Percentiles rank a stretch among this genome's conserved stretches.
These are phyloP conservation scores for sunflower (Helianthus annuus) DNA, from an alignment of 129 eudicot genomes.

Conservation along the genomic window HanXRQr2.0-SUNRISE NC_035442.2:12404069-12404568, in stretches of 20 bases:
- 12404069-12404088: neutral
- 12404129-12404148: slow-evolving; percentile 70
- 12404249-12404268: slow-evolving; percentile 33
- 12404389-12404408: slow-evolving; percentile 52
- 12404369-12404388: slow-evolving; percentile 13
- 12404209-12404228: neutral
- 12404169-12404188: slow-evolving; percentile 8
- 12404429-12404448: slow-evolving; percentile 46
- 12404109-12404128: slow-evolving; percentile 37
- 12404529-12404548: slow-evolving; percentile 43
- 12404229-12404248: neutral
- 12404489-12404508: slow-evolving; percentile 63
- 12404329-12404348: neutral
- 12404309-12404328: slow-evolving; percentile 15
- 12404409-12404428: slow-evolving; percentile 34
- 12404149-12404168: slow-evolving; percentile 59
- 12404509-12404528: slow-evolving; percentile 40
- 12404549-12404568: slow-evolving; percentile 50
- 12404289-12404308: slow-evolving; percentile 52
- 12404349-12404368: slow-evolving; percentile 3
- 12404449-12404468: slow-evolving; percentile 76
- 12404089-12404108: neutral
- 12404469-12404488: slow-evolving; percentile 40
- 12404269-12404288: slow-evolving; percentile 59
- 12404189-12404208: slow-evolving; percentile 10